These are phyloP conservation scores for Zizania palustris DNA, from an alignment of 202 grass and related monocot species.

Conservation along the genomic window DNA sequence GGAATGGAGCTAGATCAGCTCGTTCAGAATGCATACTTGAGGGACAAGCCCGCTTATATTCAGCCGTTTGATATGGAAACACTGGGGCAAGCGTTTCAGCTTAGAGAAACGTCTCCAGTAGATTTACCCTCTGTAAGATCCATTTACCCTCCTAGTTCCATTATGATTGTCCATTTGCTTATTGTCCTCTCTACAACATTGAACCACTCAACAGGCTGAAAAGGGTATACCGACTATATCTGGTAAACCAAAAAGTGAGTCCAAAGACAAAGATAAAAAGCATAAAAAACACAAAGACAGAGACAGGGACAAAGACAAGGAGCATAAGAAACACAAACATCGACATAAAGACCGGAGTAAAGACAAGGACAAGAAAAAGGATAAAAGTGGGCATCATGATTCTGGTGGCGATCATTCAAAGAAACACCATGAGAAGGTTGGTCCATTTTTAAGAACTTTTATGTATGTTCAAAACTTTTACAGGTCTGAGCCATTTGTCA, in stretches of 20 bases:
- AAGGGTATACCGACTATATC: slow-evolving; percentile 82
- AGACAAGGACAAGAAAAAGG: slow-evolving; percentile 77
- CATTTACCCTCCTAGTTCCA: slow-evolving; percentile 26
- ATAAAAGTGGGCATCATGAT: slow-evolving; percentile 86
- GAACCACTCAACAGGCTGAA: slow-evolving; percentile 54
- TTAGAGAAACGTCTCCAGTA: slow-evolving; percentile 76
- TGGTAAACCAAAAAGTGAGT: slow-evolving; percentile 71
- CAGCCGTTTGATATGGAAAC: slow-evolving; percentile 77
- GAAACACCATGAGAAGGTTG: slow-evolving; percentile 76
- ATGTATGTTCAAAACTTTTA: slow-evolving; percentile 14
- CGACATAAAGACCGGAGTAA: slow-evolving; percentile 78
- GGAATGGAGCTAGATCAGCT: slow-evolving; percentile 95
- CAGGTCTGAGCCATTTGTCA: neutral
- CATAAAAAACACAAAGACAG: slow-evolving; percentile 81
- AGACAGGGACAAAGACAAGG: slow-evolving; percentile 79
- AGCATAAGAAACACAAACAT: slow-evolving; percentile 90
- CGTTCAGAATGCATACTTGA: slow-evolving; percentile 66
- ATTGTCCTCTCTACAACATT: slow-evolving; percentile 17
- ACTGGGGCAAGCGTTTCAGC: slow-evolving; percentile 79
- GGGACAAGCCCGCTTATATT: slow-evolving; percentile 68
- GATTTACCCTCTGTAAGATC: slow-evolving; percentile 77
- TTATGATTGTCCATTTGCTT: slow-evolving; percentile 21
- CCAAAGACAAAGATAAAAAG: slow-evolving; percentile 81
- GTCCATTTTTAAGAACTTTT: slow-evolving; percentile 8
- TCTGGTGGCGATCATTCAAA: slow-evolving; percentile 61